Base-by-base conservation (phyloP, 768 basidiomycete species). In the Lentinula lateritia region DNA sequence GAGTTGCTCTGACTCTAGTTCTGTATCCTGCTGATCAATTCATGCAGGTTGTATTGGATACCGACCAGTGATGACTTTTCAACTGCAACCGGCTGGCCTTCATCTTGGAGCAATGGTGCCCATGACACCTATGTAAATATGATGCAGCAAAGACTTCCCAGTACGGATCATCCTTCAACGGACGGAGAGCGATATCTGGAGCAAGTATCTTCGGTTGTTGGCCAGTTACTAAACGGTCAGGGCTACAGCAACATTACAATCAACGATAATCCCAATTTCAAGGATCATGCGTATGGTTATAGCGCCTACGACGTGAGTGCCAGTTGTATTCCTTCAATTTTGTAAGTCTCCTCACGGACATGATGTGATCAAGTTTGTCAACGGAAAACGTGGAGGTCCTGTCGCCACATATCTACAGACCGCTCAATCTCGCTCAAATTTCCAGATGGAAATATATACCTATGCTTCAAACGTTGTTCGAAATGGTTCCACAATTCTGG, bases 201-300 rank as follows among this genome's bases (percentile, higher is more conserved):
- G 62, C 78, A 86, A 68, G 74, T 78, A 9, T 77, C 71, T 52
- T 67, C 74, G 48, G 79, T 87, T 35, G 74, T 77, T 35, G 62
- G 70, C 2, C 70, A 76, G 60, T 74, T 87, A 5, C 73, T 87
- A 20, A 71, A 71, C 6, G 63, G 67, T 39, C 81, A 81, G 68
- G 84, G 84, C 16, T 87, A 83, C 70, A 66, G 67, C 23, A 75
- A 80, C 57, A 72, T 79, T 34, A 85, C 82, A 0, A 84, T 86
- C 70, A 87, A 87, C 68, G 73, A 75, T 66, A 76, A 78, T 63
- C 81, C 83, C 12, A 75, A 86, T 68, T 76, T 65, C 41, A 87
- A 86, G 70, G 84, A 87, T 61, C 82, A 83, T 64, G 80, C 78
- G 12, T 85, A 77, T 65, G 86, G 86, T n/a, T 85, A 83, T 68